A percentile compares a stretch with the other conserved stretches of the same genome.
phyloP scores from a whole-genome alignment of 2,329 filamentous ascomycete species.

The Aspergillus ochraceoroseus region DNA sequence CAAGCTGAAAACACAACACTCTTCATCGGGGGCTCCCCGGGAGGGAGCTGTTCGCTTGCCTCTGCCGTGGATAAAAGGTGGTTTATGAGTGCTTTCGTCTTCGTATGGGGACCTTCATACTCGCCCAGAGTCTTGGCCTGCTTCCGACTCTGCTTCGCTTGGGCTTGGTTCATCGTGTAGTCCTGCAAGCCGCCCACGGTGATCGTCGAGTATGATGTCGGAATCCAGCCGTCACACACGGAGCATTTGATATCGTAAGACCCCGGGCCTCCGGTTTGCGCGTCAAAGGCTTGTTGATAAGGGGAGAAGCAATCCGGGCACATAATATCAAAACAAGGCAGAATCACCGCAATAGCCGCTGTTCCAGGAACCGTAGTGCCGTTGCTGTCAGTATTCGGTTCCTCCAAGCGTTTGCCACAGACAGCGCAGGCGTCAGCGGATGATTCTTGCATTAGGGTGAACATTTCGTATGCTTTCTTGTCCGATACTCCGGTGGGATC shows the following conservation, averaged over 20 bases:
- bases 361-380: slow-evolving; percentile 47
- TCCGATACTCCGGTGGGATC: slow-evolving; percentile 55
- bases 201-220: slow-evolving; percentile 63
- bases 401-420: slow-evolving; percentile 62
- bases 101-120: slow-evolving; percentile 85
- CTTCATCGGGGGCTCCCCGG: slow-evolving; percentile 71
- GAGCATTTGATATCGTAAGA: slow-evolving; percentile 55
- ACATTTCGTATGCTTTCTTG: slow-evolving; percentile 77
- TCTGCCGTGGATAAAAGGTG: slow-evolving; percentile 63
- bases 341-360: slow-evolving; percentile 64
- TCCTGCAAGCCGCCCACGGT: slow-evolving; percentile 53
- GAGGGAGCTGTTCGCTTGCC: slow-evolving; percentile 46
- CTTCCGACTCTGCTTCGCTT: slow-evolving; percentile 49
- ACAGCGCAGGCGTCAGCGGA: slow-evolving; percentile 67
- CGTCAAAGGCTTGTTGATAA: slow-evolving; percentile 53
- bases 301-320: slow-evolving; percentile 67
- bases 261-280: slow-evolving; percentile 41
- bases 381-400: slow-evolving; percentile 48
- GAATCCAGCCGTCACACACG: slow-evolving; percentile 61
- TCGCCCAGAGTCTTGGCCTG: slow-evolving; percentile 57
- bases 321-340: slow-evolving; percentile 79
- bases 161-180: slow-evolving; percentile 54
- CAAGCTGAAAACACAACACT: slow-evolving; percentile 95
- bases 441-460: slow-evolving; percentile 76
- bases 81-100: slow-evolving; percentile 76